Evolutionary conservation across 768 basidiomycete genomes (phyloP).

Genomic region (Trametes punicea): DNA sequence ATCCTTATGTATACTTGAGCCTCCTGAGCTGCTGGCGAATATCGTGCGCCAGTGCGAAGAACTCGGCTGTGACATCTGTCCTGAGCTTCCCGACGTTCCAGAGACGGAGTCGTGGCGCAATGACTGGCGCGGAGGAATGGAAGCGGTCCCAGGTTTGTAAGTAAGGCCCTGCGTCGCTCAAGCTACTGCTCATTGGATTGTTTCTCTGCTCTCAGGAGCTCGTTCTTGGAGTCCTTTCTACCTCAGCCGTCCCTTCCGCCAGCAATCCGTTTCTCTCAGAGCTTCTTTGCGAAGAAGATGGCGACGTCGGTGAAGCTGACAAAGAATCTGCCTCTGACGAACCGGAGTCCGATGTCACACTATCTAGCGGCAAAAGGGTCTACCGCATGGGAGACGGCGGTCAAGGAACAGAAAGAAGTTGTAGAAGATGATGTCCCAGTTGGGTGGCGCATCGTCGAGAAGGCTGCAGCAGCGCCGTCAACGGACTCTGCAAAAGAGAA

Average conservation of each 20-base stretch:
- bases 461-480: conserved; percentile 38
- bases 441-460: conserved; percentile 72
- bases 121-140: conserved; percentile 42
- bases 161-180: conserved; percentile 30
- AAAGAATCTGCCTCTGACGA: conserved; percentile 51
- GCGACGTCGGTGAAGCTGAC: conserved; percentile 62
- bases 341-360: conserved; percentile 64
- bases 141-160: conserved; percentile 59
- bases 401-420: conserved; percentile 51
- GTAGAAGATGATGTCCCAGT: conserved; percentile 57
- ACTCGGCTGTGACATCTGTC: conserved; percentile 53
- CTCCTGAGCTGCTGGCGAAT: conserved; percentile 60
- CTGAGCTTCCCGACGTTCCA: conserved; percentile 24
- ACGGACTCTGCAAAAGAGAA: conserved; percentile 44
- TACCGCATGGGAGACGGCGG: conserved; percentile 68
- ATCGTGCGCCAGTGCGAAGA: conserved; percentile 54
- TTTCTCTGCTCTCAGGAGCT: conserved; percentile 32
- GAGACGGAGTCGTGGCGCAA: conserved; percentile 30
- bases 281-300: conserved; percentile 56
- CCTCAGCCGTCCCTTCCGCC: conserved; percentile 52
- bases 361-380: conserved; percentile 71
- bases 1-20: conserved; percentile 37
- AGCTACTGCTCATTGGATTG: not conserved
- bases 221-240: conserved; percentile 41
- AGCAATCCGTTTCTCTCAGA: conserved; percentile 47